Base-by-base conservation (phyloP, 192 early-diverging fungal species). In the Linnemannia elongata region DNA sequence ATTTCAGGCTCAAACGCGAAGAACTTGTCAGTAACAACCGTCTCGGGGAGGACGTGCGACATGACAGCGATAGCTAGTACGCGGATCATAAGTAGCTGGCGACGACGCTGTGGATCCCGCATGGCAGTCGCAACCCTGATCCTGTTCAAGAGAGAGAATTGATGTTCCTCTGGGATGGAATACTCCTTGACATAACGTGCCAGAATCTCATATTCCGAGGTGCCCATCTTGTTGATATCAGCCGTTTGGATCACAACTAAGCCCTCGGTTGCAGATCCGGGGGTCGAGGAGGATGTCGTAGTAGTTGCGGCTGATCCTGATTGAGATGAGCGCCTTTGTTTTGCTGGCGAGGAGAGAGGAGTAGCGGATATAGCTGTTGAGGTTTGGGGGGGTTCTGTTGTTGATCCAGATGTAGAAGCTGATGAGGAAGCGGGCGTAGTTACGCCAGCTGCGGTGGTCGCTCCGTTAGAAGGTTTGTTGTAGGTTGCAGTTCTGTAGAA, bases 1-100 rank as follows among this genome's bases (percentile, higher is more conserved):
- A 98, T 91, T 80, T 97, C 95, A 27, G 97, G 97, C 81, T 98
- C 97, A 81, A 96, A 97, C 20, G 95, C 90, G 81, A 97, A 96
- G 38, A 99, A 89, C 76, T 93, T 93, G 76, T 92, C 94, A 35
- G 95, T 88, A 20, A 93, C 90, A 44, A 91, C 74, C 3, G 93
- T 89, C 79, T 96, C 95, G 2, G 90, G 88, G n/a, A 90, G 89
- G 18, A 94, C 82, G 79, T 93, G 91, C 33, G 91, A 91, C 88
- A 96, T 92, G 12, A 97, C 92, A n/a, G 94, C 91, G 69, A 97
- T 92, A 4, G 97, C 94, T 54, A 96, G 85, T 39, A 98, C 88
- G 20, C 97, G 95, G 80, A 94, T 93, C 36, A 90, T 89, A 76
- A 97, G 79, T n/a, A 98, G 87, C 76, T 90, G 81, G 30, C 88